These are phyloP conservation scores for Eutypa lata DNA, from an alignment of 2,329 filamentous ascomycete species.

Conservation along the genomic window DNA sequence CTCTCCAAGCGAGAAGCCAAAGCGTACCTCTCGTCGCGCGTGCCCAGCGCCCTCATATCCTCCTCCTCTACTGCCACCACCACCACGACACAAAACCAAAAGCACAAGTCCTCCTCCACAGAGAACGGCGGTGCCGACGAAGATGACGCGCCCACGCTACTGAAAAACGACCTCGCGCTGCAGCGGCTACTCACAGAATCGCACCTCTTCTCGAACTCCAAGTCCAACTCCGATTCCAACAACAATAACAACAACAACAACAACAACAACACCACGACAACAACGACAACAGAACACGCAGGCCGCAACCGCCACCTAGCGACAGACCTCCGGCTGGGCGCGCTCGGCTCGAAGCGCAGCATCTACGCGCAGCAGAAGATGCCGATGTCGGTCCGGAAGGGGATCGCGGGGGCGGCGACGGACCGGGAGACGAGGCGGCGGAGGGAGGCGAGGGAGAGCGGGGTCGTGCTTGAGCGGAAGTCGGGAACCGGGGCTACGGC, in stretches of 20 bases:
- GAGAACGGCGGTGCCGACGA: constrained; percentile 26
- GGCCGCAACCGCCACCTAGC: constrained; percentile 79
- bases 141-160: constrained; percentile 63
- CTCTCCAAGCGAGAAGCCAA: constrained; percentile 70
- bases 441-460: constrained; percentile 81
- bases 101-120: constrained; percentile 13
- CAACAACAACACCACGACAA: constrained; percentile 33
- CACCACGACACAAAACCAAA: constrained; percentile 20
- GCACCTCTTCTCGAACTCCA: constrained; percentile 67
- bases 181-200: constrained; percentile 90
- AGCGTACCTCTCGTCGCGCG: constrained; percentile 61
- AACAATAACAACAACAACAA: constrained; percentile 11
- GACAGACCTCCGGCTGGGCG: constrained; percentile 77
- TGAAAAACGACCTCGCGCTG: constrained; percentile 89
- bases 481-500: constrained; percentile 26
- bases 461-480: constrained; percentile 75
- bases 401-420: constrained; percentile 68
- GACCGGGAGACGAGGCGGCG: constrained; percentile 68
- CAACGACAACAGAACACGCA: constrained; percentile 34
- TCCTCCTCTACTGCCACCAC: constrained; percentile 18
- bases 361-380: constrained; percentile 79
- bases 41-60: constrained; percentile 34
- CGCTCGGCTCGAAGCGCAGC: constrained; percentile 73
- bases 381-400: constrained; percentile 82
- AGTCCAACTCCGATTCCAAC: constrained; percentile 40